Evolutionary conservation across 1,284 basidiomycete genomes (phyloP), one percentile per base, ranked within the genome.

Genomic region (Trichosporon ovoides): DNA sequence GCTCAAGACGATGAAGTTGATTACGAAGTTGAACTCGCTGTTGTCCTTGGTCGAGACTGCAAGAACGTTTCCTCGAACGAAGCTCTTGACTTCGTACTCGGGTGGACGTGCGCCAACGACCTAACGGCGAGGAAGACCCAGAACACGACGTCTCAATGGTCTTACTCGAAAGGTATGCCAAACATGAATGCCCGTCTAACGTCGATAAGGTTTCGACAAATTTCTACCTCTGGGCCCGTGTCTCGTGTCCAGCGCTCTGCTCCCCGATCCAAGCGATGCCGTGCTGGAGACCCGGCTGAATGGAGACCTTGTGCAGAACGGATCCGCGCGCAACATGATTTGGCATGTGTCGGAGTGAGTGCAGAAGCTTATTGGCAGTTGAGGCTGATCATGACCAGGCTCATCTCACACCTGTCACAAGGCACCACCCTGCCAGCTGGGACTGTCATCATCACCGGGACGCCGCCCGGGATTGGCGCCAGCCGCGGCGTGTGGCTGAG

Each of bases 11-110:
- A 84, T 2, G 80, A 86, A 46, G 83, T 89, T 0, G 91, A 95
- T 75, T 94, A 91, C 68, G 91, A 95, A 70, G 88, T 89, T 54
- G 91, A 95, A 69, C 79, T 95, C 4, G 87, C 85, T 37, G 83
- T 94, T 62, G 86, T 95, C 58, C 89, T 95, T 46, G 89, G 89
- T n/a, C 88, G 87, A 68, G 72, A 83, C 0, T 87, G 87, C 50
- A 88, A 87, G 77, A 78, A 94, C 67, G 89, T 93, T 9, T 80
- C 81, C 0, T 86, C 87, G 66, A 82, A 79, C 0, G 83, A 91
- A 4, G 90, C 91, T 0, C 77, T 91, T 52, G 84, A 89, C 67
- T 89, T 91, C 65, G 85, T 94, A 3, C 80, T 91, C 0, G 90
- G 84, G 1, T 91, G 89, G 71, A 89, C 87, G 1, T 85, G 80